phyloP scores from a whole-genome alignment of 805 yeast species.

The Trichomonascus vanleenenianus region DNA sequence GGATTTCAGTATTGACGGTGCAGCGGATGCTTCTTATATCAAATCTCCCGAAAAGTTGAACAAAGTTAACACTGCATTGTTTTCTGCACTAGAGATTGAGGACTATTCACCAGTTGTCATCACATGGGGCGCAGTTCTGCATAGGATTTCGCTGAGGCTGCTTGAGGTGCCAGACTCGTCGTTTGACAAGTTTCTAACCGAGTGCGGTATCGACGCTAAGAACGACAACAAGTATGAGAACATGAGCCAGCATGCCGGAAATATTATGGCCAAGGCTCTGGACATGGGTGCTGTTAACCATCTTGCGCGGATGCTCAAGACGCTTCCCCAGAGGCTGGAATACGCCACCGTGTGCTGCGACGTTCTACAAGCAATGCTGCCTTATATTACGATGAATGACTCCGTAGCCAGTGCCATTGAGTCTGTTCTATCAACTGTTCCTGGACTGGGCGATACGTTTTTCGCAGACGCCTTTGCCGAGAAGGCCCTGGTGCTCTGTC shows the following conservation, averaged over 20 bases:
- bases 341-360: constrained; percentile 15
- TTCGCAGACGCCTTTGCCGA: constrained; percentile 39
- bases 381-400: constrained; percentile 42
- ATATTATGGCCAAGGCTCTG: constrained; percentile 4
- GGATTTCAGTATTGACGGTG: constrained; percentile 14
- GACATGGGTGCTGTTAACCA: constrained; percentile 7
- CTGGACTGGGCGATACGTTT: constrained; percentile 37
- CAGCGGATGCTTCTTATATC: constrained; percentile 12
- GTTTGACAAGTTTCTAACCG: neutral
- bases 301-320: constrained; percentile 1
- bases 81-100: constrained; percentile 1
- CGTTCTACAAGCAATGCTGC: constrained; percentile 34
- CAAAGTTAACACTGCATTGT: constrained; percentile 15
- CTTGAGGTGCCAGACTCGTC: constrained; percentile 9
- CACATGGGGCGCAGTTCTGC: constrained; percentile 25
- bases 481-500: constrained; percentile 42
- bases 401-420: constrained; percentile 37
- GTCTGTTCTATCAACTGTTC: constrained; percentile 30
- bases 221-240: constrained; percentile 1
- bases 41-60: constrained; percentile 16
- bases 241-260: constrained; percentile 2
- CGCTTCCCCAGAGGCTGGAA: constrained; percentile 6
- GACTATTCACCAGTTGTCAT: constrained; percentile 15
- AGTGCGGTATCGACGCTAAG: constrained; percentile 3
- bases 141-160: constrained; percentile 19